These are phyloP conservation scores for Wallacemonas collosoma DNA, from an alignment of 208 protist species.

Conservation along the genomic window DNA sequence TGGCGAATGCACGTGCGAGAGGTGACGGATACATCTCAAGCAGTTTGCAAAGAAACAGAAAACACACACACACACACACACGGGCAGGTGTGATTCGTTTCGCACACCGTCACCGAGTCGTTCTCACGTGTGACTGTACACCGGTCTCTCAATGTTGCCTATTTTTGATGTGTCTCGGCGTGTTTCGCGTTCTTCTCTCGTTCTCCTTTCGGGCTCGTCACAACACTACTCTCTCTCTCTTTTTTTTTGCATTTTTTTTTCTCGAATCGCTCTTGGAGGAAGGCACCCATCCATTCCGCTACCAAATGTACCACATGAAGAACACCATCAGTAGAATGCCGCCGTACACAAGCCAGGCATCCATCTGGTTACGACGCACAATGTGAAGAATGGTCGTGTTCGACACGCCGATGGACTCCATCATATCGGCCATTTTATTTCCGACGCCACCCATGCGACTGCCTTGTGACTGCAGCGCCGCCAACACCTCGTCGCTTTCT, in stretches of 20 bases:
- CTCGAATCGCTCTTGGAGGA: not conserved
- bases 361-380: slow-evolving; percentile 76
- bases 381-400: slow-evolving; percentile 81
- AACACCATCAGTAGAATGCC: slow-evolving; percentile 63
- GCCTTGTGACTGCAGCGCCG: slow-evolving; percentile 67
- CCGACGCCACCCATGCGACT: slow-evolving; percentile 54
- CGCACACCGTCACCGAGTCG: too few species aligned
- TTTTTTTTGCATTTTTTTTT: slow-evolving; percentile 7
- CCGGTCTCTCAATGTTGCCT: too few species aligned
- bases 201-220: too few species aligned
- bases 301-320: slow-evolving; percentile 77
- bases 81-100: not conserved
- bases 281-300: not conserved
- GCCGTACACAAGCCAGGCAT: slow-evolving; percentile 83
- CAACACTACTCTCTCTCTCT: not conserved
- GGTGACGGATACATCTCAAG: too few species aligned
- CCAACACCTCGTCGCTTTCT: slow-evolving; percentile 70
- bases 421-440: slow-evolving; percentile 57
- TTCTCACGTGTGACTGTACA: too few species aligned
- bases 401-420: slow-evolving; percentile 80
- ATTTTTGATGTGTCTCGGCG: too few species aligned
- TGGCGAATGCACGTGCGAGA: too few species aligned
- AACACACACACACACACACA: not conserved
- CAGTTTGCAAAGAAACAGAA: not conserved
- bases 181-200: too few species aligned